phyloP scores from a whole-genome alignment of 805 yeast genomes.

The Ogataea naganishii region DNA sequence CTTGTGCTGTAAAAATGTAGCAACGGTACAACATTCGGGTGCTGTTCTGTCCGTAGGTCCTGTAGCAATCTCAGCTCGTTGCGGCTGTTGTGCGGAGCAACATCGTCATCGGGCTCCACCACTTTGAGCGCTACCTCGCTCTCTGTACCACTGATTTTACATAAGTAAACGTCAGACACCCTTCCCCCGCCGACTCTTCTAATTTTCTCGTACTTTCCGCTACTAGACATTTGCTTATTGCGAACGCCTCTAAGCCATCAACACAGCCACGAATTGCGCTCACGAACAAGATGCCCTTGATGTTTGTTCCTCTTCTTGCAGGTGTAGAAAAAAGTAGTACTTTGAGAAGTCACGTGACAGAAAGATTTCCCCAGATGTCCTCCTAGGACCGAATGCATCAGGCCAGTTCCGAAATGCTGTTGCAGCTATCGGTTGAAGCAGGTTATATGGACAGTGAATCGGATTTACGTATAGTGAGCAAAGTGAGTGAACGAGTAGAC shows the following conservation, averaged over 20 bases:
- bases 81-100: conserved; percentile 44
- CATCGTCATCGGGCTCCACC: conserved; percentile 39
- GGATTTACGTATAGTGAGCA: too few species aligned
- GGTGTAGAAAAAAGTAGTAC: not conserved
- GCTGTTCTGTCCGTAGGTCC: conserved; percentile 4
- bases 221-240: too few species aligned
- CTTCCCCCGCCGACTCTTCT: conserved; percentile 31
- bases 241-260: too few species aligned
- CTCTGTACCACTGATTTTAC: conserved; percentile 7
- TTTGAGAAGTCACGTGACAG: too few species aligned
- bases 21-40: conserved; percentile 10
- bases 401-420: too few species aligned
- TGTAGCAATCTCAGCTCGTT: conserved; percentile 34
- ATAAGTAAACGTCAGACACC: conserved; percentile 31
- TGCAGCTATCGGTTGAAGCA: too few species aligned
- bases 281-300: not conserved
- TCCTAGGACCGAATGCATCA: too few species aligned
- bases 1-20: conserved; percentile 10
- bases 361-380: too few species aligned
- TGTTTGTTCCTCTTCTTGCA: not conserved
- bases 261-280: too few species aligned
- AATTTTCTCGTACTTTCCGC: conserved; percentile 7
- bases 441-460: too few species aligned
- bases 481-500: too few species aligned
- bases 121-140: conserved; percentile 35